Percentiles rank a stretch among this genome's conserved stretches.
Conservation (phyloP, 2,329 filamentous ascomycete genomes). For the Ophidiomyces ophidiicola region DNA sequence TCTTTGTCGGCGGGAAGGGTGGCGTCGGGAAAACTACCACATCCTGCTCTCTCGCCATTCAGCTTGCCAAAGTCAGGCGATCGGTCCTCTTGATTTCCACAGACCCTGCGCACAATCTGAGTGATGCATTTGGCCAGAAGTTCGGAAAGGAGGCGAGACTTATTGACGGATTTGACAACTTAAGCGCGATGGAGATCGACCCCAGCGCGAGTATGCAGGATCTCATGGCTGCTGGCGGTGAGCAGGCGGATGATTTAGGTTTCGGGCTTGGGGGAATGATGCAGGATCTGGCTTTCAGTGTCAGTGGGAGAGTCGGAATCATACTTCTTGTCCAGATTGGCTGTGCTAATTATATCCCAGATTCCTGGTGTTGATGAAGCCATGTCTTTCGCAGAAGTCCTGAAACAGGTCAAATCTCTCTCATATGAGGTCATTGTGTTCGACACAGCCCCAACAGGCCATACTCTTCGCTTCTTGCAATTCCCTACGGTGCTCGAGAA, state of each 20-base stretch:
- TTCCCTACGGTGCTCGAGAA: conserved; percentile 98
- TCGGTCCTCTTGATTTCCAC: conserved; percentile 96
- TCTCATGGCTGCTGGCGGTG: conserved; percentile 64
- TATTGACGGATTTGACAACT: conserved; percentile 79
- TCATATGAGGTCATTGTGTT: conserved; percentile 99
- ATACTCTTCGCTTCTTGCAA: conserved; percentile 95
- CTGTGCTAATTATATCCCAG: conserved; percentile 35
- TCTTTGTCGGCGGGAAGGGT: conserved; percentile 97
- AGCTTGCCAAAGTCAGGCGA: conserved; percentile 87
- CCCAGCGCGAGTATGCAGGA: conserved; percentile 97
- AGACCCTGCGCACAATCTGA: conserved; percentile 94
- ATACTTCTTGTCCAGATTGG: not conserved
- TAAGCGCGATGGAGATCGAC: conserved; percentile 98
- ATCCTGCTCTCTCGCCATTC: conserved; percentile 93
- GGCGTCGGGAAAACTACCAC: conserved; percentile 99
- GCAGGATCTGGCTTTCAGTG: conserved; percentile 93
- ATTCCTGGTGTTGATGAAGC: conserved; percentile 98
- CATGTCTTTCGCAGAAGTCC: conserved; percentile 98
- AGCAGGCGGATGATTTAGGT: conserved; percentile 50
- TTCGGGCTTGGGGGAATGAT: conserved; percentile 83
- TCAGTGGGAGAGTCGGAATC: conserved; percentile 36
- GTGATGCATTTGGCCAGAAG: conserved; percentile 96
- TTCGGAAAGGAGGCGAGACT: conserved; percentile 96
- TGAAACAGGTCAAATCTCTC: conserved; percentile 98
- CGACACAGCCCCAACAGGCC: conserved; percentile 93